phyloP scores from a whole-genome alignment of 352 stramenopile species.

The Pythium coloratum region DNA sequence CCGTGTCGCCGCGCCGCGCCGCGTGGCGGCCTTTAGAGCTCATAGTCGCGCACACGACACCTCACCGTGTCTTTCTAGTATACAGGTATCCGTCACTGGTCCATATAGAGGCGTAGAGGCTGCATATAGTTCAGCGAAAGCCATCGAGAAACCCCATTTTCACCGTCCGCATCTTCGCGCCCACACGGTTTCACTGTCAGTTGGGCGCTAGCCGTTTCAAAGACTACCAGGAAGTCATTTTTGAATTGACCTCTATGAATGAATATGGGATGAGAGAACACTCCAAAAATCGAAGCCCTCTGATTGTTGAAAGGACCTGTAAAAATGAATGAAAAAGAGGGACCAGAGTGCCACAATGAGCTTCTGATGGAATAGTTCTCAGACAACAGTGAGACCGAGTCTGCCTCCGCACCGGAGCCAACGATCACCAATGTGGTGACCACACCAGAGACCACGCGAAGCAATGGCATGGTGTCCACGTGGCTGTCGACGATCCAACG shows the following conservation, averaged over 20 bases:
- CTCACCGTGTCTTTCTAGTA: background rate
- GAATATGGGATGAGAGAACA: background rate
- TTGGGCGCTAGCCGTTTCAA: background rate
- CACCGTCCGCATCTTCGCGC: background rate
- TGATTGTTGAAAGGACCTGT: background rate
- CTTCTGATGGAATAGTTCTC: background rate
- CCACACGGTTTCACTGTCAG: no score
- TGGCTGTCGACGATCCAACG: background rate
- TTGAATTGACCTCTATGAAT: background rate
- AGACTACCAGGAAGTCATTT: conserved; percentile 5
- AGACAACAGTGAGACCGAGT: background rate
- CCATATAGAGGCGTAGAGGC: background rate
- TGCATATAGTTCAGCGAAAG: background rate
- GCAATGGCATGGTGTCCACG: background rate
- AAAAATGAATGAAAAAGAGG: background rate
- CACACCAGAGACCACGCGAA: background rate
- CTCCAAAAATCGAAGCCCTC: background rate
- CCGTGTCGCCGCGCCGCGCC: conserved; percentile 7
- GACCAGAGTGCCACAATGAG: background rate
- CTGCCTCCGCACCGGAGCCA: no score
- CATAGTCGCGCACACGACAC: background rate
- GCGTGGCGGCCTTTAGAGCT: background rate
- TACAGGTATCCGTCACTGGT: background rate
- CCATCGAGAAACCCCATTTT: background rate
- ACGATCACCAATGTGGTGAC: no score